phyloP scores from a whole-genome alignment of 2,329 filamentous ascomycete genomes.

The Penicillium sp. region DNA sequence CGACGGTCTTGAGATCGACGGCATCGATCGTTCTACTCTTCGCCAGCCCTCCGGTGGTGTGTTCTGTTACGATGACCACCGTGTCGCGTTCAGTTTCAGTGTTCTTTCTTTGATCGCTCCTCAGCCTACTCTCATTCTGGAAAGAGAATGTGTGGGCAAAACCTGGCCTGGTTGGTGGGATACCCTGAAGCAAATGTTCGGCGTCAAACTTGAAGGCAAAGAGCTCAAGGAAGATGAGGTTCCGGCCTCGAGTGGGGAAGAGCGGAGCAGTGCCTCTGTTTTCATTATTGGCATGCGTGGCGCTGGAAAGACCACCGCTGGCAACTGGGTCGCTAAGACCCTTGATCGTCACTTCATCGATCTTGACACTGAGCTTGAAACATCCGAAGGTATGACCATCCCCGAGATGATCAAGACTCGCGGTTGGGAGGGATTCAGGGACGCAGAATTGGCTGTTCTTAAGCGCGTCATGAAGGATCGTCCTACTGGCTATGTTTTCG shows the following conservation, averaged over 20 bases:
- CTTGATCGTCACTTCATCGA: conserved; percentile 79
- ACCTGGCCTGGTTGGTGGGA: conserved; percentile 99
- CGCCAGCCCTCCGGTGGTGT: conserved; percentile 64
- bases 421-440: conserved; percentile 88
- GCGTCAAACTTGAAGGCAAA: conserved; percentile 71
- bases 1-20: conserved; percentile 77
- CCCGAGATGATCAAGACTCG: conserved; percentile 75
- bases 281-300: conserved; percentile 98
- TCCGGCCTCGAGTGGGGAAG: conserved; percentile 38
- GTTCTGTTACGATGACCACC: conserved; percentile 95
- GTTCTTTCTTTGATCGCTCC: conserved; percentile 75
- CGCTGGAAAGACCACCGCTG: conserved; percentile 92
- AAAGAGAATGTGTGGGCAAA: conserved; percentile 92
- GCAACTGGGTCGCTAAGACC: conserved; percentile 75
- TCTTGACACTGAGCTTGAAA: conserved; percentile 83
- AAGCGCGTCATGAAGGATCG: conserved; percentile 72
- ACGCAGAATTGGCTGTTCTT: conserved; percentile 73
- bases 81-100: conserved; percentile 97
- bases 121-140: conserved; percentile 71
- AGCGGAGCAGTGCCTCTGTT: conserved; percentile 62
- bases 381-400: conserved; percentile 69
- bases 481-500: conserved; percentile 75
- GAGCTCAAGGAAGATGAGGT: conserved; percentile 52
- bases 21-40: conserved; percentile 52
- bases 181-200: conserved; percentile 73